Conservation (phyloP, 495 filamentous ascomycete species). For the Trichodelitschia bisporula region DNA sequence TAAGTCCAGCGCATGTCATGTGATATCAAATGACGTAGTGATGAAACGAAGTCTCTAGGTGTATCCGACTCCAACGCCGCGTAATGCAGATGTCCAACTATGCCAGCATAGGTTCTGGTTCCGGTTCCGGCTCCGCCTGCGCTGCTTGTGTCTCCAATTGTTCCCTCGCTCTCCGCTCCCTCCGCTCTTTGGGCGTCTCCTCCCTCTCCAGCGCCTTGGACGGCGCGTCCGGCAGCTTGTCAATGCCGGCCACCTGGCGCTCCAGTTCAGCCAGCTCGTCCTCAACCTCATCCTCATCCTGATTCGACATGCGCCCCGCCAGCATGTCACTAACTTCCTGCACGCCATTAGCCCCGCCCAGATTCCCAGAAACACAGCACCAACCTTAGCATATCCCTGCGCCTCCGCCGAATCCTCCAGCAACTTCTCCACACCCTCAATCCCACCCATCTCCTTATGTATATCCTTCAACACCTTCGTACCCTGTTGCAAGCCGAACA, state of each 20-base stretch:
- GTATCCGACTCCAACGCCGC: too few relatives aligned
- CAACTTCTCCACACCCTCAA: constrained; percentile 78
- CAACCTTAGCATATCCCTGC: constrained; percentile 61
- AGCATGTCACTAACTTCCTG: constrained; percentile 84
- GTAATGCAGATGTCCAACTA: too few relatives aligned
- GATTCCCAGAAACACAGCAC: constrained; percentile 8
- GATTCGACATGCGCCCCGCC: constrained; percentile 57
- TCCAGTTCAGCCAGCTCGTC: constrained; percentile 72
- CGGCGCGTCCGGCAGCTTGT: constrained; percentile 36
- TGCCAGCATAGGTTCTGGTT: too few relatives aligned
- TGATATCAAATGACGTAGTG: too few relatives aligned
- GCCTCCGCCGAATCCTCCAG: constrained; percentile 83
- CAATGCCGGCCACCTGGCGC: constrained; percentile 29
- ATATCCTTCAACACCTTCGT: constrained; percentile 76
- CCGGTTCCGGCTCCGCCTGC: too few relatives aligned
- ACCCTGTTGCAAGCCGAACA: constrained; percentile 81
- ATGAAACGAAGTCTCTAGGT: too few relatives aligned
- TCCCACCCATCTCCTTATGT: constrained; percentile 82
- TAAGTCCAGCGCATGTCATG: too few relatives aligned
- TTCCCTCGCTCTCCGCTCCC: constrained; percentile 9
- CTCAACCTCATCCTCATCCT: constrained; percentile 94
- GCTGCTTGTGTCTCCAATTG: too few relatives aligned
- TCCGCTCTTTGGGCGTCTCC: constrained; percentile 11
- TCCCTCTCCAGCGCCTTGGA: constrained; percentile 12
- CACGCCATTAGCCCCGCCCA: not conserved